Base-by-base conservation (phyloP, 176 grass and related monocot species). In the Zizania latifolia region DNA sequence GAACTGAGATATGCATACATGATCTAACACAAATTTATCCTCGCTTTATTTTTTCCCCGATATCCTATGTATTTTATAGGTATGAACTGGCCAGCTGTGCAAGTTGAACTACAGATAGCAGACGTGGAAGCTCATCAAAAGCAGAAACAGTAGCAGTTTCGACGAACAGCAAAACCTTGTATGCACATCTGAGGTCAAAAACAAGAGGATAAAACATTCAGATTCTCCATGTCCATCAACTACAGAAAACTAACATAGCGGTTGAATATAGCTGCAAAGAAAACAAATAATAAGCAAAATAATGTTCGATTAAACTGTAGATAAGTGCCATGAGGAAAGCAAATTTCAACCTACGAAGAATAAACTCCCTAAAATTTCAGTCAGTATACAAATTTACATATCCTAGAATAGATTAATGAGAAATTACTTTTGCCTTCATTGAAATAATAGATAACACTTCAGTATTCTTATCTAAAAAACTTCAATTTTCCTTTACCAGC, bases 391-490 rank as follows among this genome's bases (percentile, higher is more conserved):
- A 59, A 66, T 66, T 54, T 77, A 22, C 54, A 21, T 1, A 83
- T 70, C 33, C 33, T 60, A 36, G 17, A 63, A 78, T 13, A 78
- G 41, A 46, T 28, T 21, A 58, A 24, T n/a, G 11, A 62, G 8
- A 7, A 76, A 80, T n/a, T 27, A 31, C 23, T 62, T 61, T 70
- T 77, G 40, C 50, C 17, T 58, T 50, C 56, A 33, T 41, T 32
- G 19, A 50, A n/a, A 10, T 11, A 53, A 8, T 38, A 26, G 29
- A 43, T 16, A 40, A 55, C 10, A 55, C 4, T 80, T 5, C 9
- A 5, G 10, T 2, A 35, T 43, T 82, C 44, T 48, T 48, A 48
- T 48, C 7, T 39, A 46, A 38, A 44, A 48, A 11, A 55, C 6
- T 80, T 9, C 27, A 14, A 5, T 4, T 28, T 44, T 82, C 38